phyloP scores from a whole-genome alignment of 257 asterid genomes.

The Salvia rosmarinus region DNA sequence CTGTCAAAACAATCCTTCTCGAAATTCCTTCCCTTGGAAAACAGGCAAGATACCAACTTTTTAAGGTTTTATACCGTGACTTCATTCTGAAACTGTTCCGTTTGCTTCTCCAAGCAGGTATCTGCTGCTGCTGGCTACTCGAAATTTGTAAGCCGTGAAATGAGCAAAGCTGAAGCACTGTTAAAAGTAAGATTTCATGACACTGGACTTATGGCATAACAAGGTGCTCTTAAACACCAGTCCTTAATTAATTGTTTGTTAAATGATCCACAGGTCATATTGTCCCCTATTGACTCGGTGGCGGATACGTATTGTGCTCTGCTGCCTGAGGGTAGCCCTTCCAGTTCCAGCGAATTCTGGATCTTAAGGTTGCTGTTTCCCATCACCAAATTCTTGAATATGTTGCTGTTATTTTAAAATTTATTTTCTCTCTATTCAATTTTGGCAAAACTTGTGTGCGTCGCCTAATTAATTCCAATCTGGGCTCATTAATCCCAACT shows the following conservation, averaged over 20 bases:
- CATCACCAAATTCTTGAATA: slow-evolving; percentile 13
- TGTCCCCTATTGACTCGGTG: slow-evolving; percentile 96
- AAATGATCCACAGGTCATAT: slow-evolving; percentile 68
- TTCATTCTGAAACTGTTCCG: background rate
- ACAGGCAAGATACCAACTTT: slow-evolving; percentile 60
- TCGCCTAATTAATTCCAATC: too few relatives aligned
- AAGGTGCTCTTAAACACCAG: slow-evolving; percentile 6
- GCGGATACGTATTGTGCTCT: slow-evolving; percentile 97
- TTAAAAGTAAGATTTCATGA: slow-evolving; percentile 60
- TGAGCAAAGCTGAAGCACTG: slow-evolving; percentile 99
- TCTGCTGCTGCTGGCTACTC: slow-evolving; percentile 91
- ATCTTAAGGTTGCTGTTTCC: slow-evolving; percentile 71
- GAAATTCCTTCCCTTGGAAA: slow-evolving; percentile 94
- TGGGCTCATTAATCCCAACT: too few relatives aligned
- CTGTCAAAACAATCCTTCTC: slow-evolving; percentile 89
- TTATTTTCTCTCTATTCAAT: background rate
- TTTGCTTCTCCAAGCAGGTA: slow-evolving; percentile 54
- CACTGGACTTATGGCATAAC: slow-evolving; percentile 10
- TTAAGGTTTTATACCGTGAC: background rate
- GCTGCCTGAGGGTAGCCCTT: slow-evolving; percentile 92
- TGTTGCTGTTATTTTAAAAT: background rate
- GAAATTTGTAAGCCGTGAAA: slow-evolving; percentile 91
- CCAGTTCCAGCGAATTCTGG: slow-evolving; percentile 92
- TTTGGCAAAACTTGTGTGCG: too few relatives aligned
- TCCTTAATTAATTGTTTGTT: slow-evolving; percentile 22